Evolutionary conservation across 2,329 filamentous ascomycete genomes (phyloP), one percentile per base, ranked within the genome.

Genomic region (Trichoderma pleuroti): DNA sequence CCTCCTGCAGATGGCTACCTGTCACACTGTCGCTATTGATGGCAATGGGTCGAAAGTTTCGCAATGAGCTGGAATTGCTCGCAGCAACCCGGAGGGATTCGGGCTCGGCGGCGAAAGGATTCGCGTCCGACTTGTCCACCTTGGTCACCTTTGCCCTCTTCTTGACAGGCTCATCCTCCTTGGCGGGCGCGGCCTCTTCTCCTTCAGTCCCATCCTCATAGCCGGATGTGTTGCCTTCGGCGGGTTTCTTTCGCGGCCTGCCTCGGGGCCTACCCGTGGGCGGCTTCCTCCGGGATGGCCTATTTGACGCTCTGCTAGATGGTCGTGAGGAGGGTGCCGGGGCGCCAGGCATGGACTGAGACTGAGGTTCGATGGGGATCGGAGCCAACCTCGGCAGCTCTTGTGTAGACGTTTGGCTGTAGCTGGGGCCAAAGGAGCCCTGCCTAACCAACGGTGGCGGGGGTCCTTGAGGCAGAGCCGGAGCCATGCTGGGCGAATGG

Each of bases 81-180:
- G 95, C 95, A 72, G 93, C 91, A n/a, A 97, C 93, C 62, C 94
- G 88, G 30, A 98, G 84, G 4, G 93, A 97, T 62, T 96, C 93
- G 11, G 90, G 88, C 34, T 90, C 90, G 49, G 88, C 86, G 65
- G 91, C 92, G 76, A 98, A 92, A 26, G 88, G 89, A 72, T 86
- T 88, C 74, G 88, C 91, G 64, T 90, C 90, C n/a, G 89, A 89
- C 82, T 90, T 91, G 56, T 92, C 89, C 14, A 91, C 88, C 77
- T 91, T 88, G 24, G 89, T 93, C 28, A 91, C 88, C 77, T 93
- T 96, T 39, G 91, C 94, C 76, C 94, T 88, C 81, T 97, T 98
- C 73, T 85, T 85, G 2, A 83, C 74, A 7, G 81, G 81, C 7
- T 80, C 85, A 11, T 89, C 87, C 72, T 89, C 87, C 21, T 83